Percentiles rank a stretch among this genome's conserved stretches.
Conservation (phyloP, 176 grass and related monocot species). For the Musa itinerans region DNA sequence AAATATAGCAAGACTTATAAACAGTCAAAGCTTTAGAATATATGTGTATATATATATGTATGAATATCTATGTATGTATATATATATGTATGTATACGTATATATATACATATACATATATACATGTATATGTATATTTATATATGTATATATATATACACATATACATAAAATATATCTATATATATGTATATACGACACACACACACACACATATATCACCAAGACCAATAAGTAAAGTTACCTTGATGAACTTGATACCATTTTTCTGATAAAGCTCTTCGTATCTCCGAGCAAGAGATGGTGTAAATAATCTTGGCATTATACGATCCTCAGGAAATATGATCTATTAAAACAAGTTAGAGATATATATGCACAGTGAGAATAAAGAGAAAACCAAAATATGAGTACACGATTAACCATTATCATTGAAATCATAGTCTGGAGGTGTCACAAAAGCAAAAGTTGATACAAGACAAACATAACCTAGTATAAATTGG, state of each 20-base stretch:
- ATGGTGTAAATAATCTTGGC: constrained; percentile 92
- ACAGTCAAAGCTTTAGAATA: constrained; percentile 9
- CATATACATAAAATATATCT: too few species aligned
- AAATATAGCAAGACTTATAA: not conserved
- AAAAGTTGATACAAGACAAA: too few species aligned
- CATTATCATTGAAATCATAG: not conserved
- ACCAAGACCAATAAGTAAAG: not conserved
- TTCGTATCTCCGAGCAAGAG: constrained; percentile 82
- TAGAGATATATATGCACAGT: not conserved
- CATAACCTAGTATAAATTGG: too few species aligned
- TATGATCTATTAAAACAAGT: constrained; percentile 55
- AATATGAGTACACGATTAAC: too few species aligned
- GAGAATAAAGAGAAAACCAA: not conserved
- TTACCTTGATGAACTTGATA: constrained; percentile 80
- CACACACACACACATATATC: too few species aligned
- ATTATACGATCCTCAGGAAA: constrained; percentile 82
- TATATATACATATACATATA: too few species aligned
- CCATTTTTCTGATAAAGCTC: constrained; percentile 73
- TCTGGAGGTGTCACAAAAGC: not conserved
- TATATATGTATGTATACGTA: too few species aligned
- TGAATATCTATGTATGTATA: not conserved
- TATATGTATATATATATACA: too few species aligned
- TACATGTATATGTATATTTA: too few species aligned
- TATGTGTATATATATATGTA: not conserved
- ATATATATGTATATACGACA: too few species aligned